Evolutionary conservation across 164 flowering plant genomes (phyloP).

Genomic region (Cinnamomum micranthum): DNA sequence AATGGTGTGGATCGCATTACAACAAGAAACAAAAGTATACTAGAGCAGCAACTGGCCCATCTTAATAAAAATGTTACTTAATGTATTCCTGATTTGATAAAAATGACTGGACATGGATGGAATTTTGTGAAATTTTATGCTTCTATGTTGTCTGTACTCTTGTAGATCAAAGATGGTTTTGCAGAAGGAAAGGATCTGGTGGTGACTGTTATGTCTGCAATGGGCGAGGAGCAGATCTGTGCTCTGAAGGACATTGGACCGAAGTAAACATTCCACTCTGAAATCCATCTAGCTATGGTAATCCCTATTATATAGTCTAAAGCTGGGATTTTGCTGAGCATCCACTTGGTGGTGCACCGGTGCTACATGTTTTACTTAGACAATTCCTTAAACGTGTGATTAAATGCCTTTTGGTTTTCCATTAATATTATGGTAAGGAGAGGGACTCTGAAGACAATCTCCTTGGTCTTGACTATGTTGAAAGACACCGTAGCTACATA

Average conservation of each 20-base stretch:
- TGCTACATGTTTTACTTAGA: not conserved
- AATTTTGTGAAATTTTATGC: not conserved
- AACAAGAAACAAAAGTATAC: not conserved
- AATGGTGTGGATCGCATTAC: not conserved
- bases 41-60: not conserved
- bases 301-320: not conserved
- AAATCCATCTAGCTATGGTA: not conserved
- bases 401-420: not conserved
- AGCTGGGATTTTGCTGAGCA: not conserved
- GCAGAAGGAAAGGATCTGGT: conserved; percentile 61
- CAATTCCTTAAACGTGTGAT: not conserved
- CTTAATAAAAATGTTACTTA: not conserved
- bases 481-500: not conserved
- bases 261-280: conserved; percentile 14
- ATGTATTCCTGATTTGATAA: not conserved
- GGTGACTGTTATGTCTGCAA: conserved; percentile 51
- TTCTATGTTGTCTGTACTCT: not conserved
- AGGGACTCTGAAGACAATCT: not conserved
- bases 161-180: conserved; percentile 54
- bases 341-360: not conserved
- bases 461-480: not conserved
- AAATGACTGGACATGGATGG: not conserved
- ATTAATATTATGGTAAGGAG: not conserved
- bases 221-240: conserved; percentile 61
- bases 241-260: conserved; percentile 62